Base-by-base conservation (phyloP, 2,329 filamentous ascomycete species). In the Shiraia sp. region DNA sequence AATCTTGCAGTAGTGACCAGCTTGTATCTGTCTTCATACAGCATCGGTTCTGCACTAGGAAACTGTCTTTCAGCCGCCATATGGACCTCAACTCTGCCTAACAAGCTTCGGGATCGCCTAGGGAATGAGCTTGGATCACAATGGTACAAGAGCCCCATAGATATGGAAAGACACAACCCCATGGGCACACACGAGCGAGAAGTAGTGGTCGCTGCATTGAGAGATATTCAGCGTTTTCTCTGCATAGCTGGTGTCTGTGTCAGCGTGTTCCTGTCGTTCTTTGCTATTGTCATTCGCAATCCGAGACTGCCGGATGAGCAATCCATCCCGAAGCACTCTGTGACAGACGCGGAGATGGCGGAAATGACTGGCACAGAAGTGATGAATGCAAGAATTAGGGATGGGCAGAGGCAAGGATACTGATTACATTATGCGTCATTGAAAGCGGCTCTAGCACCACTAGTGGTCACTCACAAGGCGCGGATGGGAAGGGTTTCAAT, bases 1-100 rank as follows among this genome's bases (percentile, higher is more conserved):
- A 22, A 85, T 54, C 70, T 86, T 23, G 83, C 83, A 30, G 78
- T 84, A 50, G 77, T 86, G 52, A 86, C 81, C 0, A 81, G 78
- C 27, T 64, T 85, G 15, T 86, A 78, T 59, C 75, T 86, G 2
- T 78, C 81, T 9, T 76, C 71, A 12, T 85, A 85, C 68, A 81
- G 80, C 59, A 74, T 85, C 27, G 82, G 82, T 15, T 81, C 77
- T 3, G 81, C 81, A 1, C 62, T 84, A 1, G 81, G 82, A 14
- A 79, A 79, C 55, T 74, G 79, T 16, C 76, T 85, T 23, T 81
- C 80, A 0, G 81, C 81, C 12, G 79, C 80, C 13, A 77, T 86
- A 49, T 85, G 82, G 82, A 79, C 78, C 1, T 79, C 85, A 57
- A 66, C 27, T 13, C 34, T 63, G 6, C 80, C 79, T 2, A 40